Conservation (phyloP, 2,329 filamentous ascomycete genomes). For the Colletotrichum liaoningense region DNA sequence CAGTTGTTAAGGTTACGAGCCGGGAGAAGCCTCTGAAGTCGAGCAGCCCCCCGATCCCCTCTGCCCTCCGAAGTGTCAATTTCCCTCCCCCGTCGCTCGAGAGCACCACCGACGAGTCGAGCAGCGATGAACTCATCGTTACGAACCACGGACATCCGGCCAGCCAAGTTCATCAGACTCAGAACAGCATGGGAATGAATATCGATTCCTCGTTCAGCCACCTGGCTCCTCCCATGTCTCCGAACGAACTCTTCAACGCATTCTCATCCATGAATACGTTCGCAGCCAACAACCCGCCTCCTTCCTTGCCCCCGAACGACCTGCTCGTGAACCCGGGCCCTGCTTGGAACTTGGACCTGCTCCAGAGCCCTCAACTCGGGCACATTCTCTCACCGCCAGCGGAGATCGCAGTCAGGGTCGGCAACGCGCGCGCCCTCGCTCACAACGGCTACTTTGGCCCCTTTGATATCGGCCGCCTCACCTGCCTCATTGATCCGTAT, state of each 20-base stretch:
- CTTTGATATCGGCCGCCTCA: slow-evolving; percentile 3
- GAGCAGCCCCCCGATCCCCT: neutral
- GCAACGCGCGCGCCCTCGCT: neutral
- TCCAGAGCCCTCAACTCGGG: neutral
- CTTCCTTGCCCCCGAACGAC: neutral
- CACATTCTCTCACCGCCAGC: neutral
- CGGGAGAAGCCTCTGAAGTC: neutral
- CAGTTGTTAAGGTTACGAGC: neutral
- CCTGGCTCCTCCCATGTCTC: neutral
- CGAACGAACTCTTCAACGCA: neutral
- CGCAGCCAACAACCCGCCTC: neutral
- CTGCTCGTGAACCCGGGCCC: neutral
- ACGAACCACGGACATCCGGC: too few relatives aligned
- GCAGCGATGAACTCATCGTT: neutral
- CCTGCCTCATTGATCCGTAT: slow-evolving; percentile 19
- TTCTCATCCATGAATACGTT: neutral
- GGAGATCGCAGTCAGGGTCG: neutral
- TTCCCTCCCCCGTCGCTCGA: neutral
- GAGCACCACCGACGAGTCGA: neutral
- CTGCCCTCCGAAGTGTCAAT: neutral
- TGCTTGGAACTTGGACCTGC: neutral
- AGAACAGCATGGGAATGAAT: neutral
- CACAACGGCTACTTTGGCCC: neutral
- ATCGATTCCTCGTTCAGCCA: neutral
- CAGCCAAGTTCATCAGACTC: neutral